Conservation (phyloP, 2,329 filamentous ascomycete species). For the Lasiodiplodia sp. region DNA sequence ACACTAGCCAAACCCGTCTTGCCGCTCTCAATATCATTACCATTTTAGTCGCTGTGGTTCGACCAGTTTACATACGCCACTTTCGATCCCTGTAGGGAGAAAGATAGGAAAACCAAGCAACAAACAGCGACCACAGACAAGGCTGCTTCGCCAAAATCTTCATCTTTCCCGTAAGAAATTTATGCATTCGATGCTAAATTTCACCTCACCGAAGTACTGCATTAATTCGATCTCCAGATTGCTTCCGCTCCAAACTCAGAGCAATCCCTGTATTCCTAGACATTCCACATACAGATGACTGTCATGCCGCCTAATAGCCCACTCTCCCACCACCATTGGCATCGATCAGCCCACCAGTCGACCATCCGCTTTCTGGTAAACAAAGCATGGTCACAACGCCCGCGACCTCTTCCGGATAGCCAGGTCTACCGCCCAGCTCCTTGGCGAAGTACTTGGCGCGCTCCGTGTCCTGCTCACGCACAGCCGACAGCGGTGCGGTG, state of each 20-base stretch:
- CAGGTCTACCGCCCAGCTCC: slow-evolving; percentile 20
- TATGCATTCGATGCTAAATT: background rate
- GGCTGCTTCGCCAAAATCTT: background rate
- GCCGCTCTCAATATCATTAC: background rate
- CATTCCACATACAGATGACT: background rate
- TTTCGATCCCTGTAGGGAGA: too few species aligned
- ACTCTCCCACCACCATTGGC: slow-evolving; percentile 28
- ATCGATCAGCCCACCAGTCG: slow-evolving; percentile 23
- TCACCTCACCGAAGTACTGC: too few species aligned
- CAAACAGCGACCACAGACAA: too few species aligned
- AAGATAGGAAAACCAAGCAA: too few species aligned
- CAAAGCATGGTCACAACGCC: slow-evolving; percentile 22
- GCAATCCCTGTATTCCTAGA: too few species aligned
- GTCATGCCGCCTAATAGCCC: background rate
- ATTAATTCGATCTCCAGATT: too few species aligned
- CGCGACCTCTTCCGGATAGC: slow-evolving; percentile 28
- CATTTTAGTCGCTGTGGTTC: too few species aligned
- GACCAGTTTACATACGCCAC: too few species aligned
- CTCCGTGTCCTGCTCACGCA: slow-evolving; percentile 9
- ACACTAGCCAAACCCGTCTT: slow-evolving; percentile 29
- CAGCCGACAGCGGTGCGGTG: background rate
- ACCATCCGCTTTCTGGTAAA: slow-evolving; percentile 9
- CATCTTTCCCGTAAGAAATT: background rate
- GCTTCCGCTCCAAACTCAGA: background rate
- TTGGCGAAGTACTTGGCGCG: slow-evolving; percentile 5